Base-by-base conservation (phyloP, 208 protist species). In the Strigomonas culicis region DNA sequence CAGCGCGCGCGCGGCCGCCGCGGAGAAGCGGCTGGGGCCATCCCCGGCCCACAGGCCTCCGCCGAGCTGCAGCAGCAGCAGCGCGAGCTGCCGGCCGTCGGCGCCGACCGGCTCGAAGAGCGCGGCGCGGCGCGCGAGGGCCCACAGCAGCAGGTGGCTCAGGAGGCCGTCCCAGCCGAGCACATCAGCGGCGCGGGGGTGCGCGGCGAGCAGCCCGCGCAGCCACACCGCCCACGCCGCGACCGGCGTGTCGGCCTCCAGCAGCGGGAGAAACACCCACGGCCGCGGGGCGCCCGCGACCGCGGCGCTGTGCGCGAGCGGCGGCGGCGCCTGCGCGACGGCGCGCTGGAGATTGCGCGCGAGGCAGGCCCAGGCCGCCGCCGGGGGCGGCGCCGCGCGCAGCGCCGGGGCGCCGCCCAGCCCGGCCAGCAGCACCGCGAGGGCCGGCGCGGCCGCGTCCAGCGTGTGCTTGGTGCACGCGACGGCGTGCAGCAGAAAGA, bases 401-500 rank as follows among this genome's bases (percentile, higher is more conserved):
- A n/a, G n/a, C n/a, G n/a, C n/a, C n/a, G n/a, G n/a, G n/a, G n/a
- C n/a, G n/a, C n/a, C n/a, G n/a, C n/a, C n/a, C n/a, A n/a, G n/a
- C n/a, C n/a, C n/a, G n/a, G n/a, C 36, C 36, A 41, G 36, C 36
- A 17, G 36, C 36, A 13, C 36, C 36, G 36, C 36, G 8, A 41
- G 46, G 19, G 22, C 43, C 43, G 49, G 49, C 39, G 22, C 66
- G 8, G 73, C 72, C 27, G 70, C 82, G 50, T 88, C 78, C 15
- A 84, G 61, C 28, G 75, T 75, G 34, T 84, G 82, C 64, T 84
- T 84, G 13, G 82, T 80, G 30, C 76, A 11, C 30, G 72, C 66
- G 24, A 88, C 75, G 59, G 68, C 60, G 49, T 88, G 82, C 58
- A 82, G 27, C 17, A 79, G 24, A 36, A 88, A 88, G 57, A 82